Conservation (phyloP, 768 basidiomycete species). For the Epithele typhae region DNA sequence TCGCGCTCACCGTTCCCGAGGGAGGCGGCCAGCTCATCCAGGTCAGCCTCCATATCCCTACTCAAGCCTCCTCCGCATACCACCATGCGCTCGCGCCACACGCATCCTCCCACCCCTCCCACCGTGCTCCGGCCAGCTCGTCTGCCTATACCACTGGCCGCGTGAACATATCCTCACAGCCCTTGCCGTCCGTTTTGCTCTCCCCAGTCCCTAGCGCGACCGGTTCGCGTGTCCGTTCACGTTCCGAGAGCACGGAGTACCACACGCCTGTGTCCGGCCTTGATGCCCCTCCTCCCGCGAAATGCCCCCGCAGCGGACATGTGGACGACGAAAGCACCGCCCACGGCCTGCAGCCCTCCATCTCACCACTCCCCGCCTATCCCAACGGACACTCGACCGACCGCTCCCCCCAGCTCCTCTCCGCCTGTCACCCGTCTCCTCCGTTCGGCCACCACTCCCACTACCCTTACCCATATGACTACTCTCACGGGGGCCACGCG, state of each 20-base stretch:
- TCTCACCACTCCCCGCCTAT: slow-evolving; percentile 17
- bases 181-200: slow-evolving; percentile 31
- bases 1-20: slow-evolving; percentile 39
- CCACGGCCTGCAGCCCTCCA: slow-evolving; percentile 21
- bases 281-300: slow-evolving; percentile 43
- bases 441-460: slow-evolving; percentile 21
- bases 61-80: slow-evolving; percentile 8
- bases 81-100: slow-evolving; percentile 6
- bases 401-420: slow-evolving; percentile 14
- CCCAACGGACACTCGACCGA: slow-evolving; percentile 16
- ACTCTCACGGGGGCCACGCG: slow-evolving; percentile 28
- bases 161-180: slow-evolving; percentile 18
- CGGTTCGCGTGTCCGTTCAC: slow-evolving; percentile 36
- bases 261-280: slow-evolving; percentile 23
- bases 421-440: slow-evolving; percentile 13
- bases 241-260: slow-evolving; percentile 40
- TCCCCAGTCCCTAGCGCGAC: slow-evolving; percentile 37
- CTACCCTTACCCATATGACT: slow-evolving; percentile 19
- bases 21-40: slow-evolving; percentile 42
- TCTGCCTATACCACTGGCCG: slow-evolving; percentile 13
- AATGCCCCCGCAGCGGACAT: slow-evolving; percentile 40
- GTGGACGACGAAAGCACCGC: slow-evolving; percentile 24
- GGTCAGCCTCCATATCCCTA: slow-evolving; percentile 14
- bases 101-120: slow-evolving; percentile 1
- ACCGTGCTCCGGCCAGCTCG: slow-evolving; percentile 5